phyloP scores from a whole-genome alignment of 257 asterid species.

The Nyctanthes arbortristis region DNA sequence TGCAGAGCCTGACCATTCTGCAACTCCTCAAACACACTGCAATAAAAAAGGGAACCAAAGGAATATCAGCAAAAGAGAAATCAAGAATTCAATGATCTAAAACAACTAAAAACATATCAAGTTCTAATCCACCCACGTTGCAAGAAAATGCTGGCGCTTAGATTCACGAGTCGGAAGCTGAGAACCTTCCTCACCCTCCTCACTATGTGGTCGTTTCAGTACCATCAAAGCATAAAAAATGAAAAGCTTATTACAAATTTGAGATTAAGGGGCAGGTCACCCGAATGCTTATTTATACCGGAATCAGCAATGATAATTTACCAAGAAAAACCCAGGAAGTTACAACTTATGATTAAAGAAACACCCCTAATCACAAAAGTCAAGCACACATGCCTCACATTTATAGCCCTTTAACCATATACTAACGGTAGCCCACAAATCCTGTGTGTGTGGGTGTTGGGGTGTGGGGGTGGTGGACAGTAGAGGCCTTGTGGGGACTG shows the following conservation, averaged over 20 bases:
- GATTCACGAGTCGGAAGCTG: constrained; percentile 35
- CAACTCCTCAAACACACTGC: constrained; percentile 51
- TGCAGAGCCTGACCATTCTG: constrained; percentile 41
- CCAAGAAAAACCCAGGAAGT: constrained; percentile 61
- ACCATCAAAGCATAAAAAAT: constrained; percentile 53
- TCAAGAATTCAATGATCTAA: neutral
- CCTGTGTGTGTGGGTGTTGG: constrained; percentile 33
- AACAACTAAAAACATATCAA: neutral
- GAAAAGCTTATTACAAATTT: constrained; percentile 4
- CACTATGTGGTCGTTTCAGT: constrained; percentile 49
- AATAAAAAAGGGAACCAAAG: constrained; percentile 9
- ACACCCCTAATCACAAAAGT: constrained; percentile 40
- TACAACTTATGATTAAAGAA: constrained; percentile 40
- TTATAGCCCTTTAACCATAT: constrained; percentile 17
- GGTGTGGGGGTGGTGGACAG: neutral
- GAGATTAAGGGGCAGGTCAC: constrained; percentile 32
- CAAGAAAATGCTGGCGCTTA: constrained; percentile 36
- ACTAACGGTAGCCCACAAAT: constrained; percentile 29
- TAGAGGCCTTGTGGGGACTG: constrained; percentile 3
- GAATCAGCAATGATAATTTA: neutral
- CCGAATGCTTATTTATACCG: constrained; percentile 32
- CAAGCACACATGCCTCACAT: constrained; percentile 31
- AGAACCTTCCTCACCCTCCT: constrained; percentile 55
- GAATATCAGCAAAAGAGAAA: constrained; percentile 18
- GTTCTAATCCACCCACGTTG: constrained; percentile 30